These are phyloP conservation scores for Elaeis guineensis DNA, from an alignment of 176 grass and related monocot species.

Conservation along the genomic window DNA sequence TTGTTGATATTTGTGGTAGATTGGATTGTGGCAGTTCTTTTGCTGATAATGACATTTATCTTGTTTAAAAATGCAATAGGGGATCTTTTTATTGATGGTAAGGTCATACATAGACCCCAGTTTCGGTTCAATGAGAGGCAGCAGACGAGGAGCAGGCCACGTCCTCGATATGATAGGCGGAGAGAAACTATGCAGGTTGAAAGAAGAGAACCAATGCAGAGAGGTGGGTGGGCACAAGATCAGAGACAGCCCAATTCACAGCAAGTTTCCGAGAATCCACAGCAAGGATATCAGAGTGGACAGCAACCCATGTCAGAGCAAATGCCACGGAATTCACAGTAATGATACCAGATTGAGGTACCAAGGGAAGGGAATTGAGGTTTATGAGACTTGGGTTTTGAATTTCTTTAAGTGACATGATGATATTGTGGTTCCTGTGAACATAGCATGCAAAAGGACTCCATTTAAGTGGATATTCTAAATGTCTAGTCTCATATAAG, in stretches of 20 bases:
- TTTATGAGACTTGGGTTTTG: background rate
- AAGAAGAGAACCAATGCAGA: conserved; percentile 52
- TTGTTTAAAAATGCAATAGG: conserved; percentile 28
- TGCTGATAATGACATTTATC: background rate
- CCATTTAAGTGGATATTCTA: too few species aligned
- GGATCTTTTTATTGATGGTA: conserved; percentile 79
- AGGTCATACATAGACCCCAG: conserved; percentile 69
- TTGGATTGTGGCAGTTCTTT: conserved; percentile 11
- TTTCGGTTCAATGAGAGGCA: conserved; percentile 75
- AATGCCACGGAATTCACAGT: background rate
- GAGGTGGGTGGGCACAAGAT: conserved; percentile 24
- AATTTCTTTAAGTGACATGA: too few species aligned
- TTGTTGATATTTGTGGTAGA: too few species aligned
- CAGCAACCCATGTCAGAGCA: too few species aligned
- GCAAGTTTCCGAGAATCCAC: conserved; percentile 22
- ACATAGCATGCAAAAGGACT: too few species aligned
- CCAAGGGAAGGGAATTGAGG: conserved; percentile 25
- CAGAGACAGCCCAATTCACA: conserved; percentile 21
- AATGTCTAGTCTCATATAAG: too few species aligned
- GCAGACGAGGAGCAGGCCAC: conserved; percentile 57
- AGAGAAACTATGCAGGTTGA: conserved; percentile 62
- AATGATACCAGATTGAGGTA: conserved; percentile 10
- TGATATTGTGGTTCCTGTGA: too few species aligned
- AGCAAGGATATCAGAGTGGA: conserved; percentile 11
- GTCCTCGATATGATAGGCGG: conserved; percentile 48